A percentile compares a stretch with the other conserved stretches of the same genome.
phyloP scores from a whole-genome alignment of 352 stramenopile genomes.

The Phytophthora macrochlamydospora region DNA sequence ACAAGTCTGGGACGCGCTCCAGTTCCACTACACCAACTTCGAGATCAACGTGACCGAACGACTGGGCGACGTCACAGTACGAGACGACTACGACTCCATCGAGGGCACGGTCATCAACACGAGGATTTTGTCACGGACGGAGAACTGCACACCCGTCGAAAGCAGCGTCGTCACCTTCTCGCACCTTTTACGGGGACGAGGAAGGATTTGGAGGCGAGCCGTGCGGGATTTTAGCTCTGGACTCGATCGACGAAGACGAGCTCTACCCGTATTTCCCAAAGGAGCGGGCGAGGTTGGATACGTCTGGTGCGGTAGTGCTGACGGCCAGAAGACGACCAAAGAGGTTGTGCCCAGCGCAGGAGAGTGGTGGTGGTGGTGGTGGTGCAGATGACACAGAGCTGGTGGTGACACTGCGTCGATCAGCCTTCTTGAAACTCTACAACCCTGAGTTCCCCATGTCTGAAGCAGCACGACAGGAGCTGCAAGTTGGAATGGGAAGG shows the following conservation, averaged over 20 bases:
- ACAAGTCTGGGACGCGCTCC: conserved; percentile 39
- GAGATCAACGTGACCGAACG: conserved; percentile 49
- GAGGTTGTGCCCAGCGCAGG: neutral
- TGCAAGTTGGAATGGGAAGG: conserved; percentile 26
- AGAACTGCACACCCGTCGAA: conserved; percentile 14
- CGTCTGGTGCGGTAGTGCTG: conserved; percentile 21
- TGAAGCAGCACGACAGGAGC: conserved; percentile 10
- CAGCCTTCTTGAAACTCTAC: conserved; percentile 28
- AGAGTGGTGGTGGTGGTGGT: neutral
- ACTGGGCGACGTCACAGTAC: conserved; percentile 36
- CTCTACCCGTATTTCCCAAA: conserved; percentile 25
- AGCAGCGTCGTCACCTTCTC: conserved; percentile 30
- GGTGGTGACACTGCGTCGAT: conserved; percentile 35
- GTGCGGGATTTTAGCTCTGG: conserved; percentile 21
- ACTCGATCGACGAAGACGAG: conserved; percentile 34
- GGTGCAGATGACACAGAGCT: conserved; percentile 6
- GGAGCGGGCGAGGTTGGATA: conserved; percentile 22
- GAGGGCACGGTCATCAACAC: conserved; percentile 28
- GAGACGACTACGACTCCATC: conserved; percentile 41
- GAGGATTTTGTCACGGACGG: conserved; percentile 18
- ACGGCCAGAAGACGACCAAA: conserved; percentile 14
- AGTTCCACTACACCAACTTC: conserved; percentile 43
- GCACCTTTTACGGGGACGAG: conserved; percentile 12
- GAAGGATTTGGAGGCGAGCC: conserved; percentile 11
- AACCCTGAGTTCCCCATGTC: conserved; percentile 25